These are phyloP conservation scores for Gossypioides kirkii DNA, from an alignment of 345 rosid genomes.

Conservation along the genomic window DNA sequence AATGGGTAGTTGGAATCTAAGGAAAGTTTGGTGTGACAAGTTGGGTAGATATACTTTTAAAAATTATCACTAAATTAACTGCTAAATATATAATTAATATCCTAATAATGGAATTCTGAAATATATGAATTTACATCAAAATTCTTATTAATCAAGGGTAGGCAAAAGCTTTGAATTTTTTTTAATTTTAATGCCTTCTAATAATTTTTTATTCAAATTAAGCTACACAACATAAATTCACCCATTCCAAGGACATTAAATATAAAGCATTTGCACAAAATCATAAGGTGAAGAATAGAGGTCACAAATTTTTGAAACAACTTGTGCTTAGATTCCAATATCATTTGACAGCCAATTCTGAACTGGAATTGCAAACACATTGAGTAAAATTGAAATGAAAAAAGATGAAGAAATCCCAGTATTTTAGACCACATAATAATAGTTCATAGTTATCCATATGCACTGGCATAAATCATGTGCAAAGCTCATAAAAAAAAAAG, in stretches of 20 bases:
- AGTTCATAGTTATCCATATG: not conserved
- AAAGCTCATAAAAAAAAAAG: not conserved
- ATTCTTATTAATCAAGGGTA: no score
- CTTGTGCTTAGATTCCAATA: not conserved
- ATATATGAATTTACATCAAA: no score
- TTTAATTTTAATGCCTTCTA: no score
- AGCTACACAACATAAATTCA: not conserved
- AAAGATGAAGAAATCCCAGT: not conserved
- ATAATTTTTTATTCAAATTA: no score
- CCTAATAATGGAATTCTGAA: no score
- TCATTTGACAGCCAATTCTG: constrained; percentile 5
- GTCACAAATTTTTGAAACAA: not conserved
- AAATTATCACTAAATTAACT: no score
- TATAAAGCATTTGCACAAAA: not conserved
- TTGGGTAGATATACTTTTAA: not conserved
- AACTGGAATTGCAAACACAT: constrained; percentile 4
- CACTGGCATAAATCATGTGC: not conserved
- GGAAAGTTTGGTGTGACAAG: constrained; percentile 10
- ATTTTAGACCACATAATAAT: constrained; percentile 6
- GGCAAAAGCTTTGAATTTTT: no score
- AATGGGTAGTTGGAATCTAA: constrained; percentile 28
- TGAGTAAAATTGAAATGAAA: not conserved
- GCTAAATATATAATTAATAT: no score
- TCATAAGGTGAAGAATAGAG: not conserved
- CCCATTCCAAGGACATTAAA: not conserved